Conservation (phyloP, 805 yeast species). For the Priceomyces medius region DNA sequence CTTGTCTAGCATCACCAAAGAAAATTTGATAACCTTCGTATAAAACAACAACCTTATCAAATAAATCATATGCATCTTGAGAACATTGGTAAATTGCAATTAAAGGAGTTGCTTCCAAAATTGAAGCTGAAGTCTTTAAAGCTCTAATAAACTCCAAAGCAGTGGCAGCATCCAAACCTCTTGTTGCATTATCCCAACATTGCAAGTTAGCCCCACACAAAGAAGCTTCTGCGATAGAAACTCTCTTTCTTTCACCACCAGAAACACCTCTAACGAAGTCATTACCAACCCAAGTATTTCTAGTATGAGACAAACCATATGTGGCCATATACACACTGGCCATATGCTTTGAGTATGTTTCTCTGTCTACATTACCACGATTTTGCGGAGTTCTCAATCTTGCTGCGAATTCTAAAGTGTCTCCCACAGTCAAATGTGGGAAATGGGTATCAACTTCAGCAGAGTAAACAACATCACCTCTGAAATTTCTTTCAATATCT, state of each 20-base stretch:
- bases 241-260: slow-evolving; percentile 86
- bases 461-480: slow-evolving; percentile 42
- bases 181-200: slow-evolving; percentile 73
- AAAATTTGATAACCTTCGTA: slow-evolving; percentile 49
- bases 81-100: slow-evolving; percentile 59
- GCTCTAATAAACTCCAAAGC: slow-evolving; percentile 74
- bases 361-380: slow-evolving; percentile 36
- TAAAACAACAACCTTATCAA: slow-evolving; percentile 47
- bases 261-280: slow-evolving; percentile 71
- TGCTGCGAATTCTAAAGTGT: slow-evolving; percentile 56
- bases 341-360: slow-evolving; percentile 39
- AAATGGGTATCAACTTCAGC: slow-evolving; percentile 60
- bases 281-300: slow-evolving; percentile 60
- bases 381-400: slow-evolving; percentile 46
- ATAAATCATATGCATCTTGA: slow-evolving; percentile 48
- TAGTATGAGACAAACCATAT: slow-evolving; percentile 51
- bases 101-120: slow-evolving; percentile 51
- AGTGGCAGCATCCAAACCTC: slow-evolving; percentile 84
- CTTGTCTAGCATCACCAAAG: slow-evolving; percentile 43
- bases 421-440: slow-evolving; percentile 55
- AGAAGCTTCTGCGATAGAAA: slow-evolving; percentile 76
- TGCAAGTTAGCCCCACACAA: slow-evolving; percentile 58
- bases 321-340: slow-evolving; percentile 45
- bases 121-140: slow-evolving; percentile 58
- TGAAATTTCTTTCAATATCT: slow-evolving; percentile 28